Base-by-base conservation (phyloP, 1,139 yeast species). In the Scheffersomyces illinoinensis region DNA sequence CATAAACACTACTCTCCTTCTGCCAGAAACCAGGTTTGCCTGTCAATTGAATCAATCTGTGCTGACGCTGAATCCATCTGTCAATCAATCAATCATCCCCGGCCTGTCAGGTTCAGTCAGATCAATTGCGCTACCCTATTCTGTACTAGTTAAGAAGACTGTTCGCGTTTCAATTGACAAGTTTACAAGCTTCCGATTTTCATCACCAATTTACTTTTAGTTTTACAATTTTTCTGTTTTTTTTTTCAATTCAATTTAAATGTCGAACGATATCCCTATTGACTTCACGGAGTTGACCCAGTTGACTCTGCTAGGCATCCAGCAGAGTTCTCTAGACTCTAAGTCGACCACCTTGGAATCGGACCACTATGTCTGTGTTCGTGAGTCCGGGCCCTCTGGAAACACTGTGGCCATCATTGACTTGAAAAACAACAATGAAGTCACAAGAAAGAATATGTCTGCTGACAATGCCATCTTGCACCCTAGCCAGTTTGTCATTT, bases 381-480 rank as follows among this genome's bases (percentile, higher is more conserved):
- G 98, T 71, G 98, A 95, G 76, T 79, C 86, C 48, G 82, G 87
- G 56, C 87, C 88, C 60, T 81, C 83, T 57, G 93, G 96, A 62
- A 93, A 92, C 76, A 84, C 95, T 14, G 99, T 96, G 58, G 97
- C 97, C 56, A 95, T 96, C 68, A 86, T 96, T 64, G 95, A 95
- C 73, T 83, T 95, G 71, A 82, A 86, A 64, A 88, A 91, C 71
- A 88, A 87, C 78, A 85, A 87, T 67, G 88, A 91, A 66, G 86
- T 87, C 43, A 82, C 86, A 53, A 87, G 97, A 71, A 93, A 96
- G 78, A 90, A 91, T 74, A 96, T 96, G 97, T 86, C 92, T 58
- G 99, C 99, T 55, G 99, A 96, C 77, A 91, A 93, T 64, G 98
- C 98, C 56, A 95, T 96, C 71, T 89, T 96, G 96, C 97, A 93